Conservation (phyloP, 768 basidiomycete genomes). For the Melanogaster broomeanus region DNA sequence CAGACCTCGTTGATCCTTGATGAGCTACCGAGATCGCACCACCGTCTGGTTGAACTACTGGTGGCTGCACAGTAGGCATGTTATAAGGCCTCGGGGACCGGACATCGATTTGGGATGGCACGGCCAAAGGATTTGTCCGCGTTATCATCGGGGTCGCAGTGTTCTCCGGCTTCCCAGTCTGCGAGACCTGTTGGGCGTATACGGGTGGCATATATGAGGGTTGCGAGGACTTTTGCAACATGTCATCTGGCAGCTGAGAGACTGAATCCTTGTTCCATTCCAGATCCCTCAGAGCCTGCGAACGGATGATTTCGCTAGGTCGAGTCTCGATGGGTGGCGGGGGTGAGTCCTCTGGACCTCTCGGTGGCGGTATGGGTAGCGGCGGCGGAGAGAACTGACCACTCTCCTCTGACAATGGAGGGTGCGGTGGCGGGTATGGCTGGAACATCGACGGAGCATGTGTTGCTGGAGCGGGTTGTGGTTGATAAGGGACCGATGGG, state of each 20-base stretch:
- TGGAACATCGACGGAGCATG: slow-evolving; percentile 26
- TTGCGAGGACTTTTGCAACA: slow-evolving; percentile 19
- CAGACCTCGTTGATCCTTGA: slow-evolving; percentile 12
- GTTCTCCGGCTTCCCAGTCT: slow-evolving; percentile 6
- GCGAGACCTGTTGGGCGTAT: slow-evolving; percentile 5
- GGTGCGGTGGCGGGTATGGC: slow-evolving; percentile 23
- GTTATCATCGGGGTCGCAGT: background rate
- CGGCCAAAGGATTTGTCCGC: background rate
- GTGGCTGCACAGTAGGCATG: background rate
- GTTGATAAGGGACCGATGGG: slow-evolving; percentile 16
- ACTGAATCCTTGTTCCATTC: slow-evolving; percentile 2
- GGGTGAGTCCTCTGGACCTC: slow-evolving; percentile 18
- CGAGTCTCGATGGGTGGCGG: slow-evolving; percentile 24
- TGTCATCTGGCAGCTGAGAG: slow-evolving; percentile 23
- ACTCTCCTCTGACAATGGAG: slow-evolving; percentile 11
- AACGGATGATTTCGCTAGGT: slow-evolving; percentile 26
- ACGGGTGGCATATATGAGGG: background rate
- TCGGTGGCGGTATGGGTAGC: slow-evolving; percentile 30
- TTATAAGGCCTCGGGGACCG: background rate
- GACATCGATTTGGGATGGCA: slow-evolving; percentile 7
- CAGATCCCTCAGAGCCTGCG: slow-evolving; percentile 6
- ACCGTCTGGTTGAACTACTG: slow-evolving; percentile 6
- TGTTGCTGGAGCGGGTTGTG: slow-evolving; percentile 1
- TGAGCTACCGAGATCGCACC: slow-evolving; percentile 3
- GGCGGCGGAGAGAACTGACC: slow-evolving; percentile 30